Base-by-base conservation (phyloP, 805 yeast genomes). In the Wickerhamomyces canadensis region DNA sequence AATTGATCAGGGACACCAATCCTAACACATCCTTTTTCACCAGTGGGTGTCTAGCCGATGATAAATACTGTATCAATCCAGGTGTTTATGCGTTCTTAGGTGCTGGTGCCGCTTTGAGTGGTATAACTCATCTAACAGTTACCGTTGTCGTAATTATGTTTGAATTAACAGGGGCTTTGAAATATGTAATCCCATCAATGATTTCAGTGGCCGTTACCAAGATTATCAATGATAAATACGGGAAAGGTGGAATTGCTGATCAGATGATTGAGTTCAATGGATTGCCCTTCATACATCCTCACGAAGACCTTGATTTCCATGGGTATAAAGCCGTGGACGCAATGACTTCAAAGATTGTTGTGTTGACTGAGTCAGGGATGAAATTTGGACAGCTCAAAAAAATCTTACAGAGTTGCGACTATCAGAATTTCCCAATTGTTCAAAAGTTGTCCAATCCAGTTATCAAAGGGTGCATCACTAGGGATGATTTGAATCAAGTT, bases 81-180 rank as follows among this genome's bases (percentile, higher is more conserved):
- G 98, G 98, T 0, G 84, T 96, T 0, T 93, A 91, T 59, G 96
- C 98, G 0, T 84, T 91, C 46, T 65, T 93, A 21, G 99, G 98
- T 4, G 97, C 99, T 0, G 98, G 91, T 0, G 95, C 97, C 4
- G 84, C 96, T 0, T 68, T 93, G 31, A 79, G 94, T 57, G 99
- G 99, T 3, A 91, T 93, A 25, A 93, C 97, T 19, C 89, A 91
- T 54, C 65, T 93, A 42, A 86, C 96, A 0, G 80, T 93, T 9
- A 81, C 98, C 0, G 97, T 91, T 16, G 98, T 89, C 2, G 85
- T 93, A 13, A 83, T 94, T 29, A 88, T 93, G 95, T 85, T 89
- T 61, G 98, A 93, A 61, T 64, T 93, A 38, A 93, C 99, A 0
- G 99, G 98, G 23, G 98, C 98, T 1, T 66, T 89, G 38, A 76